Base-by-base conservation (phyloP, 257 asterid species). In the Perilla frutescens region DNA sequence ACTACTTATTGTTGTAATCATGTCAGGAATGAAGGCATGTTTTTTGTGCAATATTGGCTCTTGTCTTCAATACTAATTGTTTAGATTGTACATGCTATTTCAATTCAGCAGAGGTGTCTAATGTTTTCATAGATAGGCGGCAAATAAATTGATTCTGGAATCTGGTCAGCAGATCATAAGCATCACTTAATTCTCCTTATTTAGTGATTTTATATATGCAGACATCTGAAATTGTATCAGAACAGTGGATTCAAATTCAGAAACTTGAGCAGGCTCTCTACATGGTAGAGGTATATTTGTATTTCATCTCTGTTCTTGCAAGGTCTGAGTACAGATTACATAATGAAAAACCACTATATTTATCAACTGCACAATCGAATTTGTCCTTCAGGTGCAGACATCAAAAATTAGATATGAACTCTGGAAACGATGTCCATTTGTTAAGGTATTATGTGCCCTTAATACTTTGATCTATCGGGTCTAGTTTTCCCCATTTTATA, bases 211-310 rank as follows among this genome's bases (percentile, higher is more conserved):
- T 20, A 31, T 70, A 66, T 45, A 15, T 66, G 49, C 83, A 93
- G 98, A 74, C 75, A 79, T 81, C 76, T 78, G 88, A 80, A 31
- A 84, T 93, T 74, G 92, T 91, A 66, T 68, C 90, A 39, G 97
- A 93, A 76, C 93, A 89, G 78, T 93, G 98, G 98, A 91, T 83
- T 72, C 98, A 93, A 83, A 85, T 91, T 75, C 96, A 83, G 86
- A 94, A 83, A 78, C 94, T 89, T 59, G 98, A 93, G 81, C 98
- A 93, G 82, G 97, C 97, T 76, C 89, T 88, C 81, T 88, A 89
- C 89, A 85, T 87, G 84, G 90, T 90, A 39, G 83, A 89, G 93
- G 98, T 93, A 64, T 66, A 11, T 72, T 44, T 39, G 29, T 39
- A 68, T 70, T 54, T 49, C 44, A 66, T 50, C 51, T 61, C 32